Conservation (phyloP, 2,329 filamentous ascomycete species). For the Fusarium bactridioides region DNA sequence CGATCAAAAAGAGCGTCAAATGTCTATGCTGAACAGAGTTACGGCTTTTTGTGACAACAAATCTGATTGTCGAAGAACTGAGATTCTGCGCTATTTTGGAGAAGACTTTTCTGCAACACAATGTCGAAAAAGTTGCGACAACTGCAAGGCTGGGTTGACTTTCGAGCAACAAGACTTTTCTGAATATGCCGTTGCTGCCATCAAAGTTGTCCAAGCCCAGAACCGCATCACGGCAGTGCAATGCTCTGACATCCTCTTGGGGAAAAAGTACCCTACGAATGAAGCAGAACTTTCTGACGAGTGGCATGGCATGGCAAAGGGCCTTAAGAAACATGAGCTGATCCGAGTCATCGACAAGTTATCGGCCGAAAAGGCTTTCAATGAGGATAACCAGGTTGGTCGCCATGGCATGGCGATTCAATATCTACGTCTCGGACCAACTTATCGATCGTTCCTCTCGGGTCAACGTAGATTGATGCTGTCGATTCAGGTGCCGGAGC, state of each 20-base stretch:
- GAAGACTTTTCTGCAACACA: slow-evolving; percentile 78
- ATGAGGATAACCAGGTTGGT: slow-evolving; percentile 67
- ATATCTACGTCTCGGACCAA: slow-evolving; percentile 67
- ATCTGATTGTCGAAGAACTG: slow-evolving; percentile 84
- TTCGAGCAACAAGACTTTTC: slow-evolving; percentile 83
- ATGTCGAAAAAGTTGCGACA: slow-evolving; percentile 84
- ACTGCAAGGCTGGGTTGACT: slow-evolving; percentile 76
- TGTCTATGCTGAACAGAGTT: slow-evolving; percentile 84
- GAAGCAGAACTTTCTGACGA: slow-evolving; percentile 61
- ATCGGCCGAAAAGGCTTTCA: slow-evolving; percentile 75
- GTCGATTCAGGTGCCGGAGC: slow-evolving; percentile 50
- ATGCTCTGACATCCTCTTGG: slow-evolving; percentile 85
- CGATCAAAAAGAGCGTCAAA: slow-evolving; percentile 85
- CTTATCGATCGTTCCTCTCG: slow-evolving; percentile 53
- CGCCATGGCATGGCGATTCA: slow-evolving; percentile 73
- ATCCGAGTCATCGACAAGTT: slow-evolving; percentile 86
- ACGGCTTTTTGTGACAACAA: slow-evolving; percentile 89
- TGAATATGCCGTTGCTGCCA: slow-evolving; percentile 72
- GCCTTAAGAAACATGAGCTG: slow-evolving; percentile 76
- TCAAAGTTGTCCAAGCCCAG: slow-evolving; percentile 72
- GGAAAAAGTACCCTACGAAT: slow-evolving; percentile 68
- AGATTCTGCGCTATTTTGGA: slow-evolving; percentile 93
- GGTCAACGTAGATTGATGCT: slow-evolving; percentile 57
- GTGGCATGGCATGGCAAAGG: slow-evolving; percentile 73
- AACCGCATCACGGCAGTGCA: slow-evolving; percentile 75